Percentiles rank a stretch among this genome's conserved stretches.
These are phyloP conservation scores for Dissophora ornata DNA, from an alignment of 192 early-diverging fungal species.

Conservation along the genomic window DNA sequence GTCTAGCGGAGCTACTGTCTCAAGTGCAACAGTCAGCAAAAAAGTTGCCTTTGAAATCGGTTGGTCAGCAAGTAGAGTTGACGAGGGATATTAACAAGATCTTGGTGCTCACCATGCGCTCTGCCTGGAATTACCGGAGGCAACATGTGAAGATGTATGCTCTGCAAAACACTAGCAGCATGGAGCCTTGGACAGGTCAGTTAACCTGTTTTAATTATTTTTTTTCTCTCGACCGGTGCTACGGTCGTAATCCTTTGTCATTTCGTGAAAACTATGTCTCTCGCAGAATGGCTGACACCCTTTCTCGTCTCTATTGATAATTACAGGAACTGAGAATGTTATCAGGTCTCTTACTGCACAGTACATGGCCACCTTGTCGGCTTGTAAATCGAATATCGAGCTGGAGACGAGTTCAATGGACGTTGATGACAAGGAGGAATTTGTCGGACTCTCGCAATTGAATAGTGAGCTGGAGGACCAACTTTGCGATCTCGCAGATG, in stretches of 20 bases:
- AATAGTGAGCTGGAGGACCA: conserved; percentile 34
- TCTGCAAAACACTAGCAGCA: conserved; percentile 13
- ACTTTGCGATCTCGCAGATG: conserved; percentile 49
- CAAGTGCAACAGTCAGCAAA: conserved; percentile 8
- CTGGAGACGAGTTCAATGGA: conserved; percentile 9
- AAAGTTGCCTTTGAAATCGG: conserved; percentile 5
- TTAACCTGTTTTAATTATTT: no score
- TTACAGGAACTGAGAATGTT: conserved; percentile 18
- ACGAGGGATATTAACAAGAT: conserved; percentile 37
- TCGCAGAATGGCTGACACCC: no score
- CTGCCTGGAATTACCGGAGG: conserved; percentile 46
- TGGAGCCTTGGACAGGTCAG: conserved; percentile 52
- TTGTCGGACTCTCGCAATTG: not conserved
- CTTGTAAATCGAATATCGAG: not conserved
- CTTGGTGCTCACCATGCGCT: conserved; percentile 30
- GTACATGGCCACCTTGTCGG: conserved; percentile 13
- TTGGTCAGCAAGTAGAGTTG: conserved; percentile 13
- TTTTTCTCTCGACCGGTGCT: no score
- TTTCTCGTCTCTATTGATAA: no score
- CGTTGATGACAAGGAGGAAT: not conserved
- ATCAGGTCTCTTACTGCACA: conserved; percentile 33
- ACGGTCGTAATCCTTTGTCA: no score
- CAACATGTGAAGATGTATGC: conserved; percentile 31
- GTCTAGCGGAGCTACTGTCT: conserved; percentile 15
- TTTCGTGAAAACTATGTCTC: not conserved